A percentile compares a stretch with the other conserved stretches of the same genome.
phyloP scores from a whole-genome alignment of 805 yeast species.

The Metschnikowia lochheadii region DNA sequence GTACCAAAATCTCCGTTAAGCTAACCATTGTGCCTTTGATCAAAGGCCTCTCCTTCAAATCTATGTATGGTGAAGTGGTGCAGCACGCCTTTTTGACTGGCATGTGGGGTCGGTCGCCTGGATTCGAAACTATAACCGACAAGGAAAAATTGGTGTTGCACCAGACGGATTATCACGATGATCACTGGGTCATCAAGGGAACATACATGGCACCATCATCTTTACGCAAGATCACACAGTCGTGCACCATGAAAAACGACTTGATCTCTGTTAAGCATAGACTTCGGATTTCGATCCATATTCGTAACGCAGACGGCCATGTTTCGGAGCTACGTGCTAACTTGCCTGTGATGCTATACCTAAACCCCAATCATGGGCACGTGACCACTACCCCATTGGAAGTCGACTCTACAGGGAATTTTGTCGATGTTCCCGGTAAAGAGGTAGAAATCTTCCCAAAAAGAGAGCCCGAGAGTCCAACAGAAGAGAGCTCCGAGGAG shows the following conservation, averaged over 20 bases:
- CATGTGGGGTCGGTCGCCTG: conserved; percentile 39
- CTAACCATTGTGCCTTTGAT: conserved; percentile 44
- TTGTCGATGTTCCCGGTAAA: conserved; percentile 20
- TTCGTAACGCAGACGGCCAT: conserved; percentile 48
- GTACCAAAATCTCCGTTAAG: conserved; percentile 40
- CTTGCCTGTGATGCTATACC: conserved; percentile 42
- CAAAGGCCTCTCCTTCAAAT: conserved; percentile 41
- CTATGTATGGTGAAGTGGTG: conserved; percentile 28
- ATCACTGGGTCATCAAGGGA: conserved; percentile 45
- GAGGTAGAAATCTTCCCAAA: conserved; percentile 28
- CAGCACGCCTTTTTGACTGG: conserved; percentile 35
- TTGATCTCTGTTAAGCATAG: conserved; percentile 44
- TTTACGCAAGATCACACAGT: conserved; percentile 40
- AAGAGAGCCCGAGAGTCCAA: conserved; percentile 16
- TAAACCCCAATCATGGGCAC: conserved; percentile 39
- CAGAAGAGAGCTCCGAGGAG: conserved; percentile 4
- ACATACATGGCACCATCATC: conserved; percentile 37
- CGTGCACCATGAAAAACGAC: conserved; percentile 38
- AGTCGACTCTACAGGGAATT: conserved; percentile 26
- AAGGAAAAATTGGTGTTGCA: conserved; percentile 22
- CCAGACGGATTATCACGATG: conserved; percentile 22
- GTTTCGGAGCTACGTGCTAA: conserved; percentile 49
- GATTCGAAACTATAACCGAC: conserved; percentile 31
- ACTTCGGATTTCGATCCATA: conserved; percentile 40
- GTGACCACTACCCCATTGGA: conserved; percentile 33